Evolutionary conservation across 805 yeast species (phyloP).

Genomic region (Sungouiella blattae): DNA sequence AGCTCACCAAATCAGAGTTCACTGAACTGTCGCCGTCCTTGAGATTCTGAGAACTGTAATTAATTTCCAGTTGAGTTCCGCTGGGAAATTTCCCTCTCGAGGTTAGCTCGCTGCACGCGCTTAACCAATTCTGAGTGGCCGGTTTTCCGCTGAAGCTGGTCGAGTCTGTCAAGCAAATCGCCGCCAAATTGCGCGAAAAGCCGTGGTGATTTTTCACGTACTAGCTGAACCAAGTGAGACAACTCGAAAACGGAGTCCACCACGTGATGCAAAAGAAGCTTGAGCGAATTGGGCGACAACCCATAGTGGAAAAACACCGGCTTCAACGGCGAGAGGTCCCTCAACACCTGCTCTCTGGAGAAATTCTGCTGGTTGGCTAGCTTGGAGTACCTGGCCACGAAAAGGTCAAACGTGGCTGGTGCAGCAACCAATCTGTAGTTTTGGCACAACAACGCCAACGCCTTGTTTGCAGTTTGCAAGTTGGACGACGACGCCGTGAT

Average conservation of each 20-base stretch:
- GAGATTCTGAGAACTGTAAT: too few species aligned
- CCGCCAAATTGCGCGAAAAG: conserved; percentile 15
- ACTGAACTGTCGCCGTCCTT: too few species aligned
- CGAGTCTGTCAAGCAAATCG: conserved; percentile 19
- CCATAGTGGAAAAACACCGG: conserved; percentile 25
- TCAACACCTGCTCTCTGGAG: conserved; percentile 12
- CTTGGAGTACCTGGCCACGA: conserved; percentile 15
- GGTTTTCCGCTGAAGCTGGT: conserved; percentile 10
- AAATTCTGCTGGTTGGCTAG: conserved; percentile 3
- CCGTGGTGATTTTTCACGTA: conserved; percentile 6
- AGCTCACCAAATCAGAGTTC: too few species aligned
- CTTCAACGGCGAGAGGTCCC: conserved; percentile 23
- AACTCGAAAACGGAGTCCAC: conserved; percentile 25
- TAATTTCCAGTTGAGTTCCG: too few species aligned
- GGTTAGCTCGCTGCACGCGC: conserved; percentile 20
- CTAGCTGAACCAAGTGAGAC: conserved; percentile 23
- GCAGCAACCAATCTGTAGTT: too few species aligned
- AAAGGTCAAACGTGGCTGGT: conserved; percentile 19
- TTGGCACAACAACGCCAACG: conserved; percentile 9
- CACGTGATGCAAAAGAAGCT: conserved; percentile 18
- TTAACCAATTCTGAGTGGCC: conserved; percentile 7
- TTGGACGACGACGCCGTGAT: conserved; percentile 18
- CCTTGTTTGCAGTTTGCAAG: conserved; percentile 8
- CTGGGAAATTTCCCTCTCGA: too few species aligned
- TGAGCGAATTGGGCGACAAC: conserved; percentile 16